phyloP scores from a whole-genome alignment of 805 yeast genomes.

The Zygosaccharomyces kombuchaensis region DNA sequence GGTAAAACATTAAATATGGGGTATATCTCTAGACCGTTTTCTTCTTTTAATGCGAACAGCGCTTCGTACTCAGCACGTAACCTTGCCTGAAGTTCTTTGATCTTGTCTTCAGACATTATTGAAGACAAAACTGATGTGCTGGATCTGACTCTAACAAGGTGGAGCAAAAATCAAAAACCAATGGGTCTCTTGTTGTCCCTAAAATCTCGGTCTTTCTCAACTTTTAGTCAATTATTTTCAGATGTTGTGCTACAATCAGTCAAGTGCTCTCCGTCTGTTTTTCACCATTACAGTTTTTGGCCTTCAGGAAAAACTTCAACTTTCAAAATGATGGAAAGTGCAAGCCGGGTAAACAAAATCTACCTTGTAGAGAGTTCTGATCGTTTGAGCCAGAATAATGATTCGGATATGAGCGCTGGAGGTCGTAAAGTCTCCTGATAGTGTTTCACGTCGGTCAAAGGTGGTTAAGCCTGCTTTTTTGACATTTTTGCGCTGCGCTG shows the following conservation, averaged over 20 bases:
- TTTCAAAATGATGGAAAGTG: not conserved
- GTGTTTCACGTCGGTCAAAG: too few relatives aligned
- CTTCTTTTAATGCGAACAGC: slow-evolving; percentile 27
- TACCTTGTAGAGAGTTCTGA: too few relatives aligned
- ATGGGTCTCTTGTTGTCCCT: not conserved
- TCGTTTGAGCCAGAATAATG: too few relatives aligned
- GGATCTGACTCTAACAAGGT: not conserved
- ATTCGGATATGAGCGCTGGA: too few relatives aligned
- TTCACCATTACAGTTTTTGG: not conserved
- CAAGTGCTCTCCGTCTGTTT: not conserved
- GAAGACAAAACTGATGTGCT: not conserved
- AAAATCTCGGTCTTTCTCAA: not conserved
- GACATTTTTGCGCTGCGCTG: too few relatives aligned
- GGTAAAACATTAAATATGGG: slow-evolving; percentile 48
- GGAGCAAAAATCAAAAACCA: not conserved
- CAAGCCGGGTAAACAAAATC: slow-evolving; percentile 5
- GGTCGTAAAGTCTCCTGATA: too few relatives aligned
- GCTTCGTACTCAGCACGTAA: slow-evolving; percentile 22
- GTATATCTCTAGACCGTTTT: slow-evolving; percentile 26
- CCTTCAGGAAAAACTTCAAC: not conserved
- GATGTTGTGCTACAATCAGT: not conserved
- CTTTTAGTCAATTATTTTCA: slow-evolving; percentile 1
- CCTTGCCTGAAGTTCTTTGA: slow-evolving; percentile 8
- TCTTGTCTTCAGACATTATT: slow-evolving; percentile 8
- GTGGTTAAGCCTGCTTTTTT: too few relatives aligned